These are phyloP conservation scores for Suillus occidentalis DNA, from an alignment of 768 basidiomycete genomes.

Conservation along the genomic window DNA sequence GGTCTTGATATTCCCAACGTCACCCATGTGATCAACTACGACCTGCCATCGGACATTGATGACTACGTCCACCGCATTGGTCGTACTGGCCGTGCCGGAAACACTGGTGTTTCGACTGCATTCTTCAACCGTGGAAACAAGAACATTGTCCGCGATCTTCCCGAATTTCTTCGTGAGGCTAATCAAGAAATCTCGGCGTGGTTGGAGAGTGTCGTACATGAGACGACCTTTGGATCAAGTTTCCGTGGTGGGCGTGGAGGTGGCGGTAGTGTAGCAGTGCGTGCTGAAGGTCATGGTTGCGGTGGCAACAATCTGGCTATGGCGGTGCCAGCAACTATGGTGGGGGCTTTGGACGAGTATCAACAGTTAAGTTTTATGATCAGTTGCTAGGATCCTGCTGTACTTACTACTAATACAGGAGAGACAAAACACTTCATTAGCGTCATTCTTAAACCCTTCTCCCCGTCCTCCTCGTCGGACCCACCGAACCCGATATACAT, in stretches of 20 bases:
- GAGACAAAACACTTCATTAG: slow-evolving; percentile 54
- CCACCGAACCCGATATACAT: slow-evolving; percentile 88
- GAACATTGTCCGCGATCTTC: slow-evolving; percentile 86
- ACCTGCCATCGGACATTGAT: slow-evolving; percentile 96
- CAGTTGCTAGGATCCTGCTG: slow-evolving; percentile 27
- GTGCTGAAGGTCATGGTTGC: slow-evolving; percentile 38
- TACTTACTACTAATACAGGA: slow-evolving; percentile 28
- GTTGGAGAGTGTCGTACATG: slow-evolving; percentile 91
- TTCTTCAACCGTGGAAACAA: slow-evolving; percentile 95
- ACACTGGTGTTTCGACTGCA: slow-evolving; percentile 92
- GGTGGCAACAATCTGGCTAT: slow-evolving; percentile 36
- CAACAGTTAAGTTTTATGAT: slow-evolving; percentile 56
- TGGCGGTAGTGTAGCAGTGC: slow-evolving; percentile 44
- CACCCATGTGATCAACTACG: slow-evolving; percentile 98
- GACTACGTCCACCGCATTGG: slow-evolving; percentile 99
- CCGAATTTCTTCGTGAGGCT: slow-evolving; percentile 93
- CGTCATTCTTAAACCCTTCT: slow-evolving; percentile 80
- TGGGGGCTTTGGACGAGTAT: slow-evolving; percentile 46
- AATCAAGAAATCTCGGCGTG: slow-evolving; percentile 93
- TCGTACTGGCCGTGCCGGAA: slow-evolving; percentile 98
- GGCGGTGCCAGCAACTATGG: slow-evolving; percentile 36
- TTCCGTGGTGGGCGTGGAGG: slow-evolving; percentile 52
- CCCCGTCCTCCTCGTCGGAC: slow-evolving; percentile 77
- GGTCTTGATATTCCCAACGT: slow-evolving; percentile 99
- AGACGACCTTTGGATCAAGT: slow-evolving; percentile 68